These are phyloP conservation scores for Lactarius hatsudake DNA, from an alignment of 768 basidiomycete species.

Conservation along the genomic window DNA sequence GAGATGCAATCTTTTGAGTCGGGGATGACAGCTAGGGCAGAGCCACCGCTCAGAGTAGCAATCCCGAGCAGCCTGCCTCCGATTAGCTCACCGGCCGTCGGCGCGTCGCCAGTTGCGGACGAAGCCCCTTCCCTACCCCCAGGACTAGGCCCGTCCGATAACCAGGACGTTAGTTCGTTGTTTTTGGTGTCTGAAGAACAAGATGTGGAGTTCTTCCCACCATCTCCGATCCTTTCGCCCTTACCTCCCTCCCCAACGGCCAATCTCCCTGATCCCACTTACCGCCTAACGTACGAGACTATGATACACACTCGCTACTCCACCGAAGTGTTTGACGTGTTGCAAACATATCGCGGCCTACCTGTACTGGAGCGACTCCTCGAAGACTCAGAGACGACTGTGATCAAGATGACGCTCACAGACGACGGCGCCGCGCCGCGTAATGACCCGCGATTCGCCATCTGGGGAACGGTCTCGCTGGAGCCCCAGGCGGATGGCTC, in stretches of 20 bases:
- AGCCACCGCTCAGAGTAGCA: conserved; percentile 18
- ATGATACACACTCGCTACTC: conserved; percentile 61
- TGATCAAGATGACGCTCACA: conserved; percentile 67
- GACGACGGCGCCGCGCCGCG: conserved; percentile 71
- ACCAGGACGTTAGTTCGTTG: conserved; percentile 20
- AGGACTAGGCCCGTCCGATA: not conserved
- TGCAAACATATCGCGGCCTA: conserved; percentile 76
- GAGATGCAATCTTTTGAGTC: conserved; percentile 90
- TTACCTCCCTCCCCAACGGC: conserved; percentile 21
- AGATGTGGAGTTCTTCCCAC: not conserved
- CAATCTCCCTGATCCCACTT: conserved; percentile 29
- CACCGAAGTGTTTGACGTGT: conserved; percentile 73
- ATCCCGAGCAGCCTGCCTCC: not conserved
- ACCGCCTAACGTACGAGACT: conserved; percentile 46
- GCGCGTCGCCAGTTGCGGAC: not conserved
- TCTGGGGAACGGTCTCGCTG: conserved; percentile 69
- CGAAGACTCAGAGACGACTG: conserved; percentile 56
- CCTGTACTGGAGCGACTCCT: conserved; percentile 68
- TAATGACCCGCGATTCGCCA: conserved; percentile 87
- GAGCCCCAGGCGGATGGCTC: conserved; percentile 31
- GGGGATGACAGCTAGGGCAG: conserved; percentile 69
- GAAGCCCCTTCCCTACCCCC: conserved; percentile 11
- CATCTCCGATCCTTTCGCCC: conserved; percentile 17
- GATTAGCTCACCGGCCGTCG: not conserved
- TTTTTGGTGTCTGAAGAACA: conserved; percentile 21